phyloP scores from a whole-genome alignment of 2,329 filamentous ascomycete species.

The Neonectria neomacrospora region DNA sequence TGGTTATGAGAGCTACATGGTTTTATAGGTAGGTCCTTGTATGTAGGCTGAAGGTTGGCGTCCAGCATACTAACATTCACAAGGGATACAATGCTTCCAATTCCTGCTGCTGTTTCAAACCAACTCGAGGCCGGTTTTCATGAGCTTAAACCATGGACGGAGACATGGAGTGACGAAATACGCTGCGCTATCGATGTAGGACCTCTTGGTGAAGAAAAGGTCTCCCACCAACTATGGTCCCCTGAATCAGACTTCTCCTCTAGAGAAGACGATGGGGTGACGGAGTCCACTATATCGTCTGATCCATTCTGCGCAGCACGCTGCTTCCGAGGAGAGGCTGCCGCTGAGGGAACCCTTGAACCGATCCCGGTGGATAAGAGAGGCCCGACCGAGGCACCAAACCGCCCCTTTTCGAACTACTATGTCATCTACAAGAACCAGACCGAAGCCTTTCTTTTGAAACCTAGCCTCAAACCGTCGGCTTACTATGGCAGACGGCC shows the following conservation, averaged over 20 bases:
- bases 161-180: slow-evolving; percentile 93
- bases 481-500: slow-evolving; percentile 85
- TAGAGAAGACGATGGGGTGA: slow-evolving; percentile 28
- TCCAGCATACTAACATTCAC: slow-evolving; percentile 29
- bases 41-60: too few species aligned
- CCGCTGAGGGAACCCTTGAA: slow-evolving; percentile 63
- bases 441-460: slow-evolving; percentile 82
- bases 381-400: slow-evolving; percentile 55
- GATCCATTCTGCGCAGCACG: slow-evolving; percentile 69
- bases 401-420: slow-evolving; percentile 74
- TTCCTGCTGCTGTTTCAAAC: slow-evolving; percentile 88
- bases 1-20: slow-evolving; percentile 90
- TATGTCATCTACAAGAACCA: slow-evolving; percentile 89
- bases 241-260: slow-evolving; percentile 54
- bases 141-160: slow-evolving; percentile 86
- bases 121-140: slow-evolving; percentile 91
- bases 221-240: slow-evolving; percentile 85
- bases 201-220: slow-evolving; percentile 89
- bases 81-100: slow-evolving; percentile 87
- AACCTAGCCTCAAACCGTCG: slow-evolving; percentile 86
- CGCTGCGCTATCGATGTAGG: slow-evolving; percentile 92
- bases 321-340: slow-evolving; percentile 69
- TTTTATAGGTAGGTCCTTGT: slow-evolving; percentile 76
- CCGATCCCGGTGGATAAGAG: slow-evolving; percentile 45
- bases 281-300: slow-evolving; percentile 58